Conservation (phyloP, 495 filamentous ascomycete genomes). For the Aspergillus hancockii region DNA sequence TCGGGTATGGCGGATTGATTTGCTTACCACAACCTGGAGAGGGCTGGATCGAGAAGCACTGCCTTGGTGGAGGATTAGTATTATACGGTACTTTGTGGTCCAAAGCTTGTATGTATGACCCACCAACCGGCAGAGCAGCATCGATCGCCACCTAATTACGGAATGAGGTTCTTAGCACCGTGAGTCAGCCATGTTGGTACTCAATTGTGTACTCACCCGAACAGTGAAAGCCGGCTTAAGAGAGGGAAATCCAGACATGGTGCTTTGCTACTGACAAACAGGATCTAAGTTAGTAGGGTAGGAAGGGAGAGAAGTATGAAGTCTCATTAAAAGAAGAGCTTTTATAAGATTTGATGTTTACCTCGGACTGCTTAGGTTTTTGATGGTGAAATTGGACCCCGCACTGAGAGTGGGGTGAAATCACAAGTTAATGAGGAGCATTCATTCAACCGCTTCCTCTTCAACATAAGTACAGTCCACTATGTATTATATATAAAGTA, state of each 20-base stretch:
- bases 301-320: too few species aligned
- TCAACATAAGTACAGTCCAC: too few species aligned
- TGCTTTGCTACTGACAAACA: slow-evolving; percentile 5
- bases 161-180: background rate
- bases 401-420: background rate
- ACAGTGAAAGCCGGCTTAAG: slow-evolving; percentile 49
- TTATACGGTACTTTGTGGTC: background rate
- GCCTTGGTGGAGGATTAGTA: slow-evolving; percentile 8
- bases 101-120: background rate
- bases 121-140: slow-evolving; percentile 23
- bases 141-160: slow-evolving; percentile 24
- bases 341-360: background rate
- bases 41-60: slow-evolving; percentile 23
- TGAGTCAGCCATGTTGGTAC: background rate
- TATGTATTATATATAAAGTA: background rate
- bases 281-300: background rate
- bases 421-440: background rate
- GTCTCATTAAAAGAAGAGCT: background rate
- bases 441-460: background rate
- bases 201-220: slow-evolving; percentile 23
- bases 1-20: background rate
- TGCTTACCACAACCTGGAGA: slow-evolving; percentile 29
- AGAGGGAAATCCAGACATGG: slow-evolving; percentile 43
- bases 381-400: background rate
- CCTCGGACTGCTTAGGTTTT: background rate